Base-by-base conservation (phyloP, 192 early-diverging fungal species). In the Coemansia biformis region DNA sequence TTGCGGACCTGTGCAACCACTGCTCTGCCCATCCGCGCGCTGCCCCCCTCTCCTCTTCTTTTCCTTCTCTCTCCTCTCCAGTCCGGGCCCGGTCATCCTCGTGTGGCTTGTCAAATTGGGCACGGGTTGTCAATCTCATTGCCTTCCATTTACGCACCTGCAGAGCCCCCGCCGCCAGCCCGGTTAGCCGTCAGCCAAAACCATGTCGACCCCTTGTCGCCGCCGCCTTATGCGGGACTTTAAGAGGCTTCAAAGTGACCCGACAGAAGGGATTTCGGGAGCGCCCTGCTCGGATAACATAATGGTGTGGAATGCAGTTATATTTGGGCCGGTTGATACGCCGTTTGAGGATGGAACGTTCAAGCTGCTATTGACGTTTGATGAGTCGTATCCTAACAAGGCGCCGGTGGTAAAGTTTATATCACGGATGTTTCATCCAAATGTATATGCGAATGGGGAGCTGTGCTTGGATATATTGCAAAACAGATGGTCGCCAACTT, bases 321-420 rank as follows among this genome's bases (percentile, higher is more conserved):
- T 99, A 63, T 99, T 99, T 75, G 96, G 89, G 13, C 87, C 87
- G 30, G 87, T 83, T 21, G 94, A 95, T 30, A 99, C 96, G 18
- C 92, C 96, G 5, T 99, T 99, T 65, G 93, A 99, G 64, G 96
- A 97, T 53, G 89, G 89, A 19, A 96, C 93, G 0, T 99, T 99
- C 77, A 96, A 96, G 54, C 72, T 99, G 5, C 74, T 85, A 2
- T 78, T 99, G 4, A 86, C 84, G 30, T 99, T 99, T 75, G 96
- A 99, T 60, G 96, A 99, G 66, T 84, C 85, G 28, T 99, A 99
- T 60, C 93, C 96, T 7, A 99, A 93, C 63, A 96, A 96, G 62
- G 92, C 96, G 50, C 96, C 96, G 41, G 80, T 82, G 41, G 96
- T 99, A 12, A 85, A 85, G 51, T 99, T 99, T 64, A 84, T 92